Percentiles rank a stretch among this genome's conserved stretches.
Conservation (phyloP, 805 yeast species). For the Wickerhamiella galacta region DNA sequence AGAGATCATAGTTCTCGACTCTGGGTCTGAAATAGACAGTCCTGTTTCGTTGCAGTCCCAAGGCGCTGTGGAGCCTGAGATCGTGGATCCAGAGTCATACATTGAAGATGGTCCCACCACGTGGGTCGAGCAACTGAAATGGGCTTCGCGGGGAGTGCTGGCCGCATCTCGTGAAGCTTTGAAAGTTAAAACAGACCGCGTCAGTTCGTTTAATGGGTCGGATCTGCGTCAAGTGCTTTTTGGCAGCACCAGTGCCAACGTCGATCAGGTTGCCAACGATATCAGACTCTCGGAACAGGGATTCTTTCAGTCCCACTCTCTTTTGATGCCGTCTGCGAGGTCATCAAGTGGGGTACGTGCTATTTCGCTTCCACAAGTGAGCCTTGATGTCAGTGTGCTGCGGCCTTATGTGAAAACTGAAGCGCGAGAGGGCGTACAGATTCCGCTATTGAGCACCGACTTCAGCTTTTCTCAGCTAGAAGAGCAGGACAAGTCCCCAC, state of each 20-base stretch:
- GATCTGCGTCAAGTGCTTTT: conserved; percentile 35
- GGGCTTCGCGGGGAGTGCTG: neutral
- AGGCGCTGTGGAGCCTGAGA: too few relatives aligned
- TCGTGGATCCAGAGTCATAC: too few relatives aligned
- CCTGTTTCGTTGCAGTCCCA: too few relatives aligned
- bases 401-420: neutral
- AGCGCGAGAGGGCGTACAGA: conserved; percentile 2
- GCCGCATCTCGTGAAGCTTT: neutral
- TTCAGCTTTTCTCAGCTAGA: conserved; percentile 8
- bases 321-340: neutral
- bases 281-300: neutral
- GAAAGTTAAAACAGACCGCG: conserved; percentile 4
- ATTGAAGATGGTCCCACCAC: neutral
- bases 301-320: neutral
- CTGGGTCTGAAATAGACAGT: too few relatives aligned
- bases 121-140: neutral
- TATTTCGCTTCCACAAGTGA: neutral
- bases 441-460: conserved; percentile 6
- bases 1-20: too few relatives aligned
- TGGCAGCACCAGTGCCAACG: conserved; percentile 13
- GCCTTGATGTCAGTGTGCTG: neutral
- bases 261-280: neutral
- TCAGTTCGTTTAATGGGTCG: conserved; percentile 21
- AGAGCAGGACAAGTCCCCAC: conserved; percentile 7
- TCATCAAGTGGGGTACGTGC: neutral